Percentiles rank a stretch among this genome's conserved stretches.
Conservation (phyloP, 768 basidiomycete species). For the Boletus vermiculosoides region DNA sequence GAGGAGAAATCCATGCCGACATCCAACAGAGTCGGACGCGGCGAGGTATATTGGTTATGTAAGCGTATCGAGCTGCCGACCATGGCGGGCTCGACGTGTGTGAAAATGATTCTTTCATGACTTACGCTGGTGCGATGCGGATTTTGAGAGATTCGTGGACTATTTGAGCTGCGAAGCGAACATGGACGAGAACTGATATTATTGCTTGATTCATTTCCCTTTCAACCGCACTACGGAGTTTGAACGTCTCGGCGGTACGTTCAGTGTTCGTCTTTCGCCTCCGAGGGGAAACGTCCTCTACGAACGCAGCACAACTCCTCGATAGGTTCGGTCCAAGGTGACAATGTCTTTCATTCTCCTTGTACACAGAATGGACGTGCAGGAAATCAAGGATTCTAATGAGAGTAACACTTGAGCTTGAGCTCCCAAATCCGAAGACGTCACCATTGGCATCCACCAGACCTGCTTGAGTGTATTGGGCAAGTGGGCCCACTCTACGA, state of each 20-base stretch:
- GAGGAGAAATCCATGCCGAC: too few relatives aligned
- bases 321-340: not conserved
- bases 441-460: not conserved
- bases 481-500: not conserved
- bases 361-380: not conserved
- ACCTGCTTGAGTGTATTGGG: not conserved
- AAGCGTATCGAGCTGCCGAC: too few relatives aligned
- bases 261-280: not conserved
- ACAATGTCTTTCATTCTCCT: not conserved
- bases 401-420: not conserved
- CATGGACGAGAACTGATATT: too few relatives aligned
- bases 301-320: not conserved
- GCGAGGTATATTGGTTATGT: too few relatives aligned
- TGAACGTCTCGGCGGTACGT: not conserved
- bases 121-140: too few relatives aligned
- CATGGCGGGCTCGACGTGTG: not conserved
- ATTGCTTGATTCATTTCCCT: not conserved
- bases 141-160: too few relatives aligned
- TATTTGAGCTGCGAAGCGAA: too few relatives aligned
- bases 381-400: not conserved
- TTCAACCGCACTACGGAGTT: not conserved
- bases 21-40: too few relatives aligned
- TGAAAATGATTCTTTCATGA: too few relatives aligned
- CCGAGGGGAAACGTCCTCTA: not conserved
- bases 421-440: not conserved